Evolutionary conservation across 345 rosid species (phyloP), one percentile per base, ranked within the genome.

Genomic region (Murraya paniculata): DNA sequence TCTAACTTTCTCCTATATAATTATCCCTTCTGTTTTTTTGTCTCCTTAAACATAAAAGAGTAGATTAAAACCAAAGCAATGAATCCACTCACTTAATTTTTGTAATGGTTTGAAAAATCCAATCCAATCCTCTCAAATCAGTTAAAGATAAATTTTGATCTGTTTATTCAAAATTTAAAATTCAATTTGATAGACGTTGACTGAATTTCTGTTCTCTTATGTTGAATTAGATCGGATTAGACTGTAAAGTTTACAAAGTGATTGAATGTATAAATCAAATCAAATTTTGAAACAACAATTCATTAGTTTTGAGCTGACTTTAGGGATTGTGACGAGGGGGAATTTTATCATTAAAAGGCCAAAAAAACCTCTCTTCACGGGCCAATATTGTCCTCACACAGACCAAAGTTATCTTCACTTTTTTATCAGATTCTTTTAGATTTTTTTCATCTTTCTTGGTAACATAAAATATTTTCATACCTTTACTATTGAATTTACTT

Each of bases 31-130:
- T 70, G 4, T 75, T 27, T 66, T 68, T 16, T 72, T 27, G 4
- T 39, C 18, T 64, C 8, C 24, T 57, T 2, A 19, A 59, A 75
- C 30, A 9, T 62, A 19, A 57, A 62, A 72, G 68, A 58, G 50
- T 57, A 30, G 74, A 73, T 71, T 55, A 75, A 35, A 65, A 66
- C 19, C 61, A 41, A 80, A 68, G 79, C 69, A 80, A 82, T 19
- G 78, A 21, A 78, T 78, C n/a, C 7, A 71, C 58, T 59, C 45
- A 35, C 27, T 57, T 6, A 16, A 16, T 5, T 31, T 30, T 14
- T 5, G 5, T 13, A 24, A 24, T 4, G 53, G 2, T 48, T 10
- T 2, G 4, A 2, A 48, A 14, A 48, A 48, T 10, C 18, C 13
- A 48, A 48, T 48, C 2, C 16, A 48, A 13, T 10, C 53, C 50